phyloP scores from a whole-genome alignment of 2,329 filamentous ascomycete species.

The Verticillium klebahnii region DNA sequence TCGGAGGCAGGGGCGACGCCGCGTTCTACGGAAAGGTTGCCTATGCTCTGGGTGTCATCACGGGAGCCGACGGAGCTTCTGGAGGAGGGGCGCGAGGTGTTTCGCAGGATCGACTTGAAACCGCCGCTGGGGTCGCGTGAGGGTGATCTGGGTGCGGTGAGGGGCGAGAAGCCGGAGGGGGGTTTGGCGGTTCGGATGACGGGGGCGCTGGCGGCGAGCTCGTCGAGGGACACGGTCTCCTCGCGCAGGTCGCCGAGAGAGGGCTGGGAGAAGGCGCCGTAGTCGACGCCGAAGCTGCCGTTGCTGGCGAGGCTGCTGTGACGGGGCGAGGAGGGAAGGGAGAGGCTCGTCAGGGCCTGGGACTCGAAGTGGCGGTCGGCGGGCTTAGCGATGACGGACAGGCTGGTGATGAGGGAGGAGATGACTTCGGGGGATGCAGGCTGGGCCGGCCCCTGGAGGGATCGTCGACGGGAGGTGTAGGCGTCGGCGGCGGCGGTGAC shows the following conservation, averaged over 20 bases:
- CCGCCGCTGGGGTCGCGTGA: slow-evolving; percentile 44
- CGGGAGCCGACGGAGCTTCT: slow-evolving; percentile 50
- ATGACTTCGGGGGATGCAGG: slow-evolving; percentile 66
- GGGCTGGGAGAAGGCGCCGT: slow-evolving; percentile 58
- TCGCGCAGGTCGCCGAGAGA: slow-evolving; percentile 44
- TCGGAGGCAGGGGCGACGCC: slow-evolving; percentile 42
- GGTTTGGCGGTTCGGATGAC: slow-evolving; percentile 78
- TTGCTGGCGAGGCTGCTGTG: slow-evolving; percentile 24
- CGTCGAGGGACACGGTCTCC: slow-evolving; percentile 47
- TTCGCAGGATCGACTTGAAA: slow-evolving; percentile 56
- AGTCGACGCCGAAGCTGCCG: slow-evolving; percentile 67
- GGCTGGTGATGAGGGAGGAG: slow-evolving; percentile 63
- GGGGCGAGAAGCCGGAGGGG: slow-evolving; percentile 67
- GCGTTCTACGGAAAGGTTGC: slow-evolving; percentile 60
- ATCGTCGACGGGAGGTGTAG: slow-evolving; percentile 4
- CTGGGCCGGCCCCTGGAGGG: slow-evolving; percentile 15
- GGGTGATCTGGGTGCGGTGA: slow-evolving; percentile 60
- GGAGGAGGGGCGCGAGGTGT: slow-evolving; percentile 55
- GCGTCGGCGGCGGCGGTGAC: background rate
- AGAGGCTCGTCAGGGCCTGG: slow-evolving; percentile 31
- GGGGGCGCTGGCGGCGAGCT: slow-evolving; percentile 60
- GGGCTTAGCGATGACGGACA: slow-evolving; percentile 64
- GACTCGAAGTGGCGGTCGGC: slow-evolving; percentile 67
- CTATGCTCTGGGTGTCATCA: slow-evolving; percentile 58
- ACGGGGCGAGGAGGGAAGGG: slow-evolving; percentile 32